phyloP scores from a whole-genome alignment of 1,284 basidiomycete species.

The Cutaneotrichosporon sp. region DNA sequence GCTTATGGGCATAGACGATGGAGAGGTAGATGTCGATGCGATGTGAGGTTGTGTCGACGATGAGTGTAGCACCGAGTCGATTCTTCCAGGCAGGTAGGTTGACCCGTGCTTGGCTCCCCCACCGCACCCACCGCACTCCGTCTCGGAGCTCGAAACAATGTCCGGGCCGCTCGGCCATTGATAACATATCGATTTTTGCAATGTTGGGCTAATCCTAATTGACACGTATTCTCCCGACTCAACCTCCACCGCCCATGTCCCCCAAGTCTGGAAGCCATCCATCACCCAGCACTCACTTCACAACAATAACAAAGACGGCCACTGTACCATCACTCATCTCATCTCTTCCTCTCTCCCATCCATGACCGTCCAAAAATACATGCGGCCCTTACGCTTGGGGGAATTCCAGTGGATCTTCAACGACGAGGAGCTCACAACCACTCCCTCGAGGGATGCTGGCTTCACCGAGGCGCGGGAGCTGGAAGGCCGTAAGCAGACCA shows the following conservation, averaged over 20 bases:
- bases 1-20: conserved; percentile 22
- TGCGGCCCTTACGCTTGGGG: conserved; percentile 33
- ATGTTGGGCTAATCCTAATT: background rate
- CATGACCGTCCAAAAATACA: conserved; percentile 14
- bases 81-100: background rate
- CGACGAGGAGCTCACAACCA: conserved; percentile 24
- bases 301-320: background rate
- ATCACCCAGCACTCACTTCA: background rate
- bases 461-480: conserved; percentile 36
- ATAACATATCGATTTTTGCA: background rate
- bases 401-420: conserved; percentile 47
- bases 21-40: conserved; percentile 2
- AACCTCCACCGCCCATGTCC: background rate
- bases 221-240: background rate
- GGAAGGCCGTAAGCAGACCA: conserved; percentile 29
- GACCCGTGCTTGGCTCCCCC: background rate
- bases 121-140: background rate
- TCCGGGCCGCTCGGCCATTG: background rate
- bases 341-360: background rate
- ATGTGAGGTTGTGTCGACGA: no score
- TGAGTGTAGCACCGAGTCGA: background rate
- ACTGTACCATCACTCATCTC: background rate
- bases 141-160: background rate
- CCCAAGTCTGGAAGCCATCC: background rate
- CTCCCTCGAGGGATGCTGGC: conserved; percentile 39